Percentiles rank a stretch among this genome's conserved stretches.
These are phyloP conservation scores for Solanum gracilifrons DNA, from an alignment of 257 asterid genomes.

Conservation along the genomic window DNA sequence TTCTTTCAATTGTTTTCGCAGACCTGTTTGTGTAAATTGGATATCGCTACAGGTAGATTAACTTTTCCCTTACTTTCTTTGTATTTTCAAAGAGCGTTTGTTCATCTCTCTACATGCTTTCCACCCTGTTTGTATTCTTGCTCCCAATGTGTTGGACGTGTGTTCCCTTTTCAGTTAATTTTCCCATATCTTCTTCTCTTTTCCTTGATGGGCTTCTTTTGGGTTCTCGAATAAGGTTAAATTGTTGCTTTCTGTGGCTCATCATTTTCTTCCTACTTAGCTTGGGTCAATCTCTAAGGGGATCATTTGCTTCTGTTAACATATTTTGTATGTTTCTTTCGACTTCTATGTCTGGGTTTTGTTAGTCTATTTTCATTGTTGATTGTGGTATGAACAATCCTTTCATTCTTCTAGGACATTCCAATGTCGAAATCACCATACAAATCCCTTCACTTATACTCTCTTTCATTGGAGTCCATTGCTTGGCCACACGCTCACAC, in stretches of 20 bases:
- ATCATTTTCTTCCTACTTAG: neutral
- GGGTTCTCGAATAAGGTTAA: neutral
- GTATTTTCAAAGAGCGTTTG: neutral
- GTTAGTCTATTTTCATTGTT: neutral
- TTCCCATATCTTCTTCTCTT: neutral
- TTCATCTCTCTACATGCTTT: neutral
- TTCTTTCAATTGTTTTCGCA: neutral
- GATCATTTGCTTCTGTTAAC: neutral
- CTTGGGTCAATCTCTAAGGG: neutral
- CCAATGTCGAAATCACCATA: neutral
- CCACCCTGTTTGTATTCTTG: neutral
- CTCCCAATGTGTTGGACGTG: neutral
- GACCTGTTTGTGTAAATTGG: neutral
- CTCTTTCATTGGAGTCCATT: neutral
- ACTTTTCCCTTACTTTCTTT: neutral
- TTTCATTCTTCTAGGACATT: neutral
- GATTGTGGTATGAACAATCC: neutral
- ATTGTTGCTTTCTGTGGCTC: neutral
- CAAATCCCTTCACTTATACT: neutral
- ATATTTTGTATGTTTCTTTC: neutral
- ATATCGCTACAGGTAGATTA: neutral
- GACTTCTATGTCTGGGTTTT: neutral
- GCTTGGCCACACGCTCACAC: neutral
- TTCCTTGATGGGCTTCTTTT: neutral
- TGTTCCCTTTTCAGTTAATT: neutral